Conservation (phyloP, 148 eudicot genomes). For the Fagopyrum homotropicum region DNA sequence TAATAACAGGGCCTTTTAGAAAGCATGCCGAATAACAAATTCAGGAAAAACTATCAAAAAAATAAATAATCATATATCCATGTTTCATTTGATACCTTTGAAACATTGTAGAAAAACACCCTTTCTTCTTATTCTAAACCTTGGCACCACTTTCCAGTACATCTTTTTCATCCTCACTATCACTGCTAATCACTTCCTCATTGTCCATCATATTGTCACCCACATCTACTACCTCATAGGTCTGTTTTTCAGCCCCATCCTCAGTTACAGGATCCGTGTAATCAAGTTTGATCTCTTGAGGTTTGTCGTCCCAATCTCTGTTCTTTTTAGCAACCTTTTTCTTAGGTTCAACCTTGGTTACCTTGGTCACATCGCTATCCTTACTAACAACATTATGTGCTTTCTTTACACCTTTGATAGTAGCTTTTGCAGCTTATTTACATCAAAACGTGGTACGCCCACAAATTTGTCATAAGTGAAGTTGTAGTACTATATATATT, state of each 20-base stretch:
- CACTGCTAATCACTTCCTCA: constrained; percentile 89
- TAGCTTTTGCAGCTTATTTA: constrained; percentile 74
- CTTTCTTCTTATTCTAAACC: constrained; percentile 60
- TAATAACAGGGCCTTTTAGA: neutral
- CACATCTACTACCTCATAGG: constrained; percentile 35
- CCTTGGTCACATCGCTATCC: constrained; percentile 50
- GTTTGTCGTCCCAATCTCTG: constrained; percentile 84
- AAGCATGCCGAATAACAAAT: neutral
- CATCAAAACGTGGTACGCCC: constrained; percentile 39
- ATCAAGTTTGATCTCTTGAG: constrained; percentile 62
- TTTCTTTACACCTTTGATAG: constrained; percentile 75
- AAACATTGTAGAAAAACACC: constrained; percentile 95
- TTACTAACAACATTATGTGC: constrained; percentile 42
- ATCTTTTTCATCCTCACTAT: constrained; percentile 68
- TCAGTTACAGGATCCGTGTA: constrained; percentile 71
- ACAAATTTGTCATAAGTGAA: too few species aligned
- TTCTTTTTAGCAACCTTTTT: constrained; percentile 80
- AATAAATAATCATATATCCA: neutral
- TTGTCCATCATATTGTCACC: constrained; percentile 97
- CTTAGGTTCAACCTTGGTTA: constrained; percentile 55
- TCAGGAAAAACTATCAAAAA: neutral
- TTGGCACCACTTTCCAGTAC: constrained; percentile 36
- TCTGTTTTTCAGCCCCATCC: constrained; percentile 47
- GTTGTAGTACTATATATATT: too few species aligned
- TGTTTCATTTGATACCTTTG: constrained; percentile 46